These are phyloP conservation scores for Sodiomyces alkalinus DNA, from an alignment of 2,329 filamentous ascomycete genomes.

Conservation along the genomic window DNA sequence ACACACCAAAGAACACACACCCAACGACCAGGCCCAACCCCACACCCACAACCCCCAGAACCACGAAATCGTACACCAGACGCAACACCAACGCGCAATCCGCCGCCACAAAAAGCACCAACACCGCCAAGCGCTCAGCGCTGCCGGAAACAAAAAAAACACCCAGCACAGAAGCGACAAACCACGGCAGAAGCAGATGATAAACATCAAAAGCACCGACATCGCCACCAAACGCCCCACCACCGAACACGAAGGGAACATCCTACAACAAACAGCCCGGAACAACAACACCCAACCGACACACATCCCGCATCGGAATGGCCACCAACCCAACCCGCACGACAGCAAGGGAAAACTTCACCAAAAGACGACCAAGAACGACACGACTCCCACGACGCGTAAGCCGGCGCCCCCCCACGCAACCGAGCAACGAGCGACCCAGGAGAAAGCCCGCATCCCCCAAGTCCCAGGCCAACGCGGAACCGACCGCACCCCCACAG, in stretches of 20 bases:
- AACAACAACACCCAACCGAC: constrained; percentile 78
- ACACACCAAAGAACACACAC: constrained; percentile 73
- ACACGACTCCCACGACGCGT: constrained; percentile 71
- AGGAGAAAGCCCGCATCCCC: constrained; percentile 90
- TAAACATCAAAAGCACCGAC: constrained; percentile 88
- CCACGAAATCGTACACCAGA: constrained; percentile 87
- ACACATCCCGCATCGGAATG: constrained; percentile 79
- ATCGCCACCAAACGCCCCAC: constrained; percentile 70
- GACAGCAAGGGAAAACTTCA: constrained; percentile 92
- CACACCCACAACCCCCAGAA: constrained; percentile 81
- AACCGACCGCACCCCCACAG: constrained; percentile 35
- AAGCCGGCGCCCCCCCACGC: constrained; percentile 92
- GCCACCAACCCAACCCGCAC: constrained; percentile 86
- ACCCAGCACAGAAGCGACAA: constrained; percentile 74
- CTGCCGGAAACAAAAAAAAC: constrained; percentile 55
- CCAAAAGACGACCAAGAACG: constrained; percentile 92
- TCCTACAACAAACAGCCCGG: constrained; percentile 85
- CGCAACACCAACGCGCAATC: constrained; percentile 78
- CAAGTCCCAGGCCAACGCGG: constrained; percentile 45
- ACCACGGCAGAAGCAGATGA: constrained; percentile 64
- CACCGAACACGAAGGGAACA: constrained; percentile 69
- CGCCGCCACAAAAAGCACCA: constrained; percentile 79
- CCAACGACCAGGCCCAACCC: constrained; percentile 72
- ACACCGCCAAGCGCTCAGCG: constrained; percentile 69
- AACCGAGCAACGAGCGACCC: constrained; percentile 84